Percentiles rank a stretch among this genome's conserved stretches.
Evolutionary conservation across 2,329 filamentous ascomycete genomes (phyloP).

Genomic region (Furcasterigmium furcatum): DNA sequence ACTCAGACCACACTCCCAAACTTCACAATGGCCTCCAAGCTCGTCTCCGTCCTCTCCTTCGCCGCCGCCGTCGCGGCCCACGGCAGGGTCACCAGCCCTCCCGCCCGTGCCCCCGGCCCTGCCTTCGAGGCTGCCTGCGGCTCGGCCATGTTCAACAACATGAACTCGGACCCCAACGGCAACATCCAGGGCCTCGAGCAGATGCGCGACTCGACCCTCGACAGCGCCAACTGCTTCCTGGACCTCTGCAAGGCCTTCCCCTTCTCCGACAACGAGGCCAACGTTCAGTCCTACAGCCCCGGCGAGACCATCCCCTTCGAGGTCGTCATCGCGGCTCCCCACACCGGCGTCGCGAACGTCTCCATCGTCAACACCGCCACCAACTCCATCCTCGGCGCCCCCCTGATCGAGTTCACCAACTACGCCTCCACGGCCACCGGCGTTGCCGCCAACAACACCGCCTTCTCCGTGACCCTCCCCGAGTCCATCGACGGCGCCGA

Average conservation of each 20-base stretch:
- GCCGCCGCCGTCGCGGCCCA: constrained; percentile 14
- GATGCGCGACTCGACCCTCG: constrained; percentile 19
- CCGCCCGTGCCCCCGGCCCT: constrained; percentile 12
- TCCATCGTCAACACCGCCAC: constrained; percentile 1
- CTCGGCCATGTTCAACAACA: constrained; percentile 15
- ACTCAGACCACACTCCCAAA: neutral
- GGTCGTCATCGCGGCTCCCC: constrained; percentile 34
- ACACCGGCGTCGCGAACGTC: constrained; percentile 37
- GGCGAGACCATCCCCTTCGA: constrained; percentile 31
- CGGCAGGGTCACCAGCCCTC: constrained; percentile 14
- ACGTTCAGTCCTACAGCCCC: constrained; percentile 19
- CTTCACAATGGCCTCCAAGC: constrained; percentile 12
- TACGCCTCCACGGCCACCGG: constrained; percentile 20
- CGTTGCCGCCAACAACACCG: constrained; percentile 19
- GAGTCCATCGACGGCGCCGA: constrained; percentile 32
- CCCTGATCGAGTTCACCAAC: constrained; percentile 35
- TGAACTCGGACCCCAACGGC: constrained; percentile 28
- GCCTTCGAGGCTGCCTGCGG: constrained; percentile 18
- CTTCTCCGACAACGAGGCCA: constrained; percentile 24
- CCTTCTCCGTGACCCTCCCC: constrained; percentile 55
- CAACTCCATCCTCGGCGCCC: neutral
- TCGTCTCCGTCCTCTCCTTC: constrained; percentile 13
- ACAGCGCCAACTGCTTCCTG: constrained; percentile 25
- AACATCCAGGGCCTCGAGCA: constrained; percentile 33
- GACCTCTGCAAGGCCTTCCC: constrained; percentile 30